Base-by-base conservation (phyloP, 2,329 filamentous ascomycete genomes). In the Fusarium fracticaudum region DNA sequence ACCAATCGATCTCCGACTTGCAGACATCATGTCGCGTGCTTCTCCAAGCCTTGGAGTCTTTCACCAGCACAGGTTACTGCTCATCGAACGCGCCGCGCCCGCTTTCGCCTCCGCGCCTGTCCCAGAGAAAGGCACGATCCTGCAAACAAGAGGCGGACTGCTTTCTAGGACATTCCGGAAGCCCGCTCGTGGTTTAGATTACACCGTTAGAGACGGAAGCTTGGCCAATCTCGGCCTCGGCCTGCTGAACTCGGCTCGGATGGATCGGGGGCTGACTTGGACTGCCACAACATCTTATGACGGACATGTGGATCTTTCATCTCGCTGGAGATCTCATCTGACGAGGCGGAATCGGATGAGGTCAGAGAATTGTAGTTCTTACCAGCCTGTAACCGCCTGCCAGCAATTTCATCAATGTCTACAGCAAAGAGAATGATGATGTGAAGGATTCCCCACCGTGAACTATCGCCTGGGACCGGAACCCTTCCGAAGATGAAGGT, bases 1-100 rank as follows among this genome's bases (percentile, higher is more conserved):
- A 6, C 7, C 9, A n/a, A 17, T 10, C 8, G 5, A 0, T n/a
- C 14, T 11, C 3, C 17, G 43, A 45, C 6, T 26, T 26, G n/a
- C 8, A 24, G 17, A 45, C 17, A 18, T 12, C 5, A 45, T 12
- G 43, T 26, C 17, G 43, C 11, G 15, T 45, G 15, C 17, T 45
- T 45, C n/a, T 18, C 7, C 18, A 45, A 26, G n/a, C 17, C 17
- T 44, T 18, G 11, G 7, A 14, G 20, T 12, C 3, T 24, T 18
- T 18, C 10, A 26, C n/a, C 17, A 44, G 43, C n/a, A 24, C n/a
- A 44, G n/a, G n/a, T 13, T 45, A 26, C n/a, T 18, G n/a, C 43
- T 45, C 11, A 26, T 45, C n/a, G 17, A 45, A 26, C 10, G 7
- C 7, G 15, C 17, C 4, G 10, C 7, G 15, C 7, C 43, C 15